These are phyloP conservation scores for Colletotrichum limetticola DNA, from an alignment of 2,329 filamentous ascomycete species.

Conservation along the genomic window DNA sequence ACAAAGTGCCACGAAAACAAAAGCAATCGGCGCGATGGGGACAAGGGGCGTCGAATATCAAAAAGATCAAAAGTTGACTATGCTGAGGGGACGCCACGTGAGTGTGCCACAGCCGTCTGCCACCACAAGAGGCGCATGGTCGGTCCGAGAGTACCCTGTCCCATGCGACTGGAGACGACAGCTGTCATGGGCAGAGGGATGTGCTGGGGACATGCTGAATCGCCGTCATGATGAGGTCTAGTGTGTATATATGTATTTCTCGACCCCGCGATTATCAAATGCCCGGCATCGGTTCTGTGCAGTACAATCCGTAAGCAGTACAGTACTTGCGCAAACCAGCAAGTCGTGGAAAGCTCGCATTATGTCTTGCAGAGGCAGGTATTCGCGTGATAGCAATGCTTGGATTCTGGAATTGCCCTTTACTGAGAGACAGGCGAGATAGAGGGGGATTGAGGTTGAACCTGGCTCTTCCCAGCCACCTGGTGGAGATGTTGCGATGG, in stretches of 20 bases:
- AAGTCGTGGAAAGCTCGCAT: neutral
- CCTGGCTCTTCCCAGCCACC: slow-evolving; percentile 25
- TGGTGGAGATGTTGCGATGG: neutral
- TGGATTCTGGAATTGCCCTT: neutral
- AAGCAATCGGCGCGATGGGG: neutral
- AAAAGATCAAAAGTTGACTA: neutral
- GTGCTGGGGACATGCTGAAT: slow-evolving; percentile 7
- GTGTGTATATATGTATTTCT: neutral
- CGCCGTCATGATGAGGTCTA: neutral
- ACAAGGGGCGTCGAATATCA: slow-evolving; percentile 3
- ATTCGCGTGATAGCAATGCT: neutral
- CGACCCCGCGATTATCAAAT: neutral
- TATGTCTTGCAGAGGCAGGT: neutral
- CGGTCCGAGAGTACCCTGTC: neutral
- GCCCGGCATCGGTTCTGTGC: neutral
- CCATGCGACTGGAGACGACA: slow-evolving; percentile 20
- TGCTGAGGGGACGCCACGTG: neutral
- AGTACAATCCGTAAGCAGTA: neutral
- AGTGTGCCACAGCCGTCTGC: neutral
- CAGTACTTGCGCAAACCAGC: neutral
- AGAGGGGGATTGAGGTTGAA: neutral
- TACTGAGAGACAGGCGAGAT: neutral
- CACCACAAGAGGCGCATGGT: neutral
- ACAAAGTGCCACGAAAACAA: neutral
- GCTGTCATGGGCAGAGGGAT: slow-evolving; percentile 11